Conservation (phyloP, 2,329 filamentous ascomycete species). For the Fusarium neocosmosporiellum region DNA sequence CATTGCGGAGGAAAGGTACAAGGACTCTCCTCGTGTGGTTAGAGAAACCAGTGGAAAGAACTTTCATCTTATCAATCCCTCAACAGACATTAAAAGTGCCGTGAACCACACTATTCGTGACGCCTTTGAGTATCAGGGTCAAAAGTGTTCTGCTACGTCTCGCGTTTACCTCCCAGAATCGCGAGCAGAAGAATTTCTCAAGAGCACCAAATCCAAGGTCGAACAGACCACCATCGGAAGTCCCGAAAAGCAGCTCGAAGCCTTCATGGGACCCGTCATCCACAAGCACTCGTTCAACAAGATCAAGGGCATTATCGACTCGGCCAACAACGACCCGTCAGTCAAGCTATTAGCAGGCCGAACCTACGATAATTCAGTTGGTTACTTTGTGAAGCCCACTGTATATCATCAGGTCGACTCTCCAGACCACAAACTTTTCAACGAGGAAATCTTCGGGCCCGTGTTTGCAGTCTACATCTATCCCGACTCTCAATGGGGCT, state of each 20-base stretch:
- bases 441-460: background rate
- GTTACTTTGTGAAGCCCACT: background rate
- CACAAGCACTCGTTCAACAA: constrained; percentile 55
- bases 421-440: background rate
- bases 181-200: background rate
- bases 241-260: constrained; percentile 40
- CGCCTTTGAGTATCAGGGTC: constrained; percentile 63
- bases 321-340: background rate
- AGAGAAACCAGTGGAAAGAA: constrained; percentile 65
- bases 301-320: background rate
- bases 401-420: background rate
- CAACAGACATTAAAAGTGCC: constrained; percentile 59
- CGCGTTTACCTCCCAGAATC: constrained; percentile 64
- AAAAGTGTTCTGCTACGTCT: constrained; percentile 64
- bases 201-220: constrained; percentile 44
- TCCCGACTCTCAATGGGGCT: background rate
- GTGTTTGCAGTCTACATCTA: background rate
- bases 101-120: constrained; percentile 59
- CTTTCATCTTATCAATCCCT: constrained; percentile 44
- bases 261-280: constrained; percentile 61
- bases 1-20: background rate
- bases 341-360: background rate
- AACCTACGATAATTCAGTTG: background rate
- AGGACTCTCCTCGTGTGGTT: constrained; percentile 53
- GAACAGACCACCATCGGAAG: constrained; percentile 46